A percentile compares a stretch with the other conserved stretches of the same genome.
Evolutionary conservation across 768 basidiomycete species (phyloP).

Genomic region (Rubroboletus pulcherrimus): DNA sequence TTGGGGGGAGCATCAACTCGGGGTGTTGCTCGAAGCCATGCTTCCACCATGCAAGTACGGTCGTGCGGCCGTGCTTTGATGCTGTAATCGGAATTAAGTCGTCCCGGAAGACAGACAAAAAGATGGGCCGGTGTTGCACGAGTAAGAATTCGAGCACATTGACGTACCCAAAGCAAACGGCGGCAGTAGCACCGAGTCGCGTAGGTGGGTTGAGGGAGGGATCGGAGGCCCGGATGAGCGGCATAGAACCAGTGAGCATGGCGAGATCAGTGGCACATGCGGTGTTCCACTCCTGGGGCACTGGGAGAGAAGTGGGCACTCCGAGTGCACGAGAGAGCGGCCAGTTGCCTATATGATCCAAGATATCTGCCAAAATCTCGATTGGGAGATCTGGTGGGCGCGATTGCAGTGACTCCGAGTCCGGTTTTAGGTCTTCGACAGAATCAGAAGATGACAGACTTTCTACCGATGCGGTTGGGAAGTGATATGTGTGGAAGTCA

Average conservation of each 20-base stretch:
- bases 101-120: constrained; percentile 59
- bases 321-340: constrained; percentile 76
- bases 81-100: constrained; percentile 76
- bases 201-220: constrained; percentile 59
- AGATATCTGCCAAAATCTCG: constrained; percentile 71
- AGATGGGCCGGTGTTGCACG: constrained; percentile 59
- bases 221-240: constrained; percentile 56
- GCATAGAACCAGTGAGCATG: constrained; percentile 62
- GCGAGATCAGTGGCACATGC: constrained; percentile 68
- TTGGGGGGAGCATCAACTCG: constrained; percentile 54
- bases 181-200: constrained; percentile 60
- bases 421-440: constrained; percentile 19
- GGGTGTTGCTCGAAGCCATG: constrained; percentile 58
- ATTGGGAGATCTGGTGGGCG: constrained; percentile 61
- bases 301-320: constrained; percentile 63
- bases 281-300: constrained; percentile 67
- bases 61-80: constrained; percentile 65
- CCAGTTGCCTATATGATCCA: constrained; percentile 82
- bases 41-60: constrained; percentile 82
- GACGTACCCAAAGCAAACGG: constrained; percentile 72
- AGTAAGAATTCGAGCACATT: constrained; percentile 73
- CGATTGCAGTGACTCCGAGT: constrained; percentile 30
- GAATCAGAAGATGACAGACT: constrained; percentile 25
- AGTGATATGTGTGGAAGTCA: constrained; percentile 71
- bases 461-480: constrained; percentile 35